Percentiles rank a stretch among this genome's conserved stretches.
phyloP scores from a whole-genome alignment of 2,329 filamentous ascomycete genomes.

The Claviceps fusiformis region DNA sequence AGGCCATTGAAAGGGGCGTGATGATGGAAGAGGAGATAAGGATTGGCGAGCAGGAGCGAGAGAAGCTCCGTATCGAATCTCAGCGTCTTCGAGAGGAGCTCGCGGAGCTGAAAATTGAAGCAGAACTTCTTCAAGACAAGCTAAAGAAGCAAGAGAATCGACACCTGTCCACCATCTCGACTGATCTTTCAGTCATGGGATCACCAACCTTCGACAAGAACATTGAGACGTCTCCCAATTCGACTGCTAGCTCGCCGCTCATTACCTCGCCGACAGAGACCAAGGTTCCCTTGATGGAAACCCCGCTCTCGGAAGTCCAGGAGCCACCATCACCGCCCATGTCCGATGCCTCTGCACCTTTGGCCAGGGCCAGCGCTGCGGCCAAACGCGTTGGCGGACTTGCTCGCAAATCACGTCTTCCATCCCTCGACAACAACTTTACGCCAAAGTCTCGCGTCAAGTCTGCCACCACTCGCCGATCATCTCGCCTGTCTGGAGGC shows the following conservation, averaged over 20 bases:
- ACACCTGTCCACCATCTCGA: conserved; percentile 45
- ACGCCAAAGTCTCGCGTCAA: conserved; percentile 46
- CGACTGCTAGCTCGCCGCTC: conserved; percentile 83
- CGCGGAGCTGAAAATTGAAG: conserved; percentile 85
- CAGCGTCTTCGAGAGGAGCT: conserved; percentile 85
- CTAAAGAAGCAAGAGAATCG: conserved; percentile 56
- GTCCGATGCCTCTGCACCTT: conserved; percentile 63
- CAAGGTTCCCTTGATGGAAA: conserved; percentile 47
- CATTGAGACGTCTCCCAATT: conserved; percentile 61
- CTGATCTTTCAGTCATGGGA: conserved; percentile 48
- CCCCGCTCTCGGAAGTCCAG: conserved; percentile 48
- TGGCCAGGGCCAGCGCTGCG: conserved; percentile 38
- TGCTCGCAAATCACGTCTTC: conserved; percentile 36
- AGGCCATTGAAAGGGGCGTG: conserved; percentile 80
- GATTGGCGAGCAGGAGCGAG: conserved; percentile 80
- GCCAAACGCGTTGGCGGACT: conserved; percentile 15
- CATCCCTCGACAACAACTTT: conserved; percentile 38
- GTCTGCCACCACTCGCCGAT: conserved; percentile 17
- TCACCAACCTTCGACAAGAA: conserved; percentile 62
- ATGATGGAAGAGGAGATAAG: conserved; percentile 94
- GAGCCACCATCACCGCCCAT: conserved; percentile 90
- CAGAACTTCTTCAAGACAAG: conserved; percentile 89
- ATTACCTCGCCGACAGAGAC: conserved; percentile 69
- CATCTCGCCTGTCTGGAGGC: conserved; percentile 33
- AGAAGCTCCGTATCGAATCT: conserved; percentile 74